A percentile compares a stretch with the other conserved stretches of the same genome.
These are phyloP conservation scores for Auricularia sp. DNA, from an alignment of 768 basidiomycete species.

Conservation along the genomic window DNA sequence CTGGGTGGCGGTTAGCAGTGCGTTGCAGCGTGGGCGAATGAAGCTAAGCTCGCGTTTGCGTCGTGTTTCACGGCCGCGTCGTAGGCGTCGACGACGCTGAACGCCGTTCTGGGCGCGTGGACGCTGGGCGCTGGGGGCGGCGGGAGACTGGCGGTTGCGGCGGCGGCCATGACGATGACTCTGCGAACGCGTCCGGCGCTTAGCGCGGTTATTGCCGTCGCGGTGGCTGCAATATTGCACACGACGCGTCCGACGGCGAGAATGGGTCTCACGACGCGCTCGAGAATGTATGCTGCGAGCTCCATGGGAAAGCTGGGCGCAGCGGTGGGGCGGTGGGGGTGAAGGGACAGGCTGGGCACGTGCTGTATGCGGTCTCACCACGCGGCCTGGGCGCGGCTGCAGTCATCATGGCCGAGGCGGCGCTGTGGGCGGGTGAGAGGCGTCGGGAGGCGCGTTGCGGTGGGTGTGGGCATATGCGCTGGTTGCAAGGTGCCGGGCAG, in stretches of 20 bases:
- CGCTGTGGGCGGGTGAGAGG: too few relatives aligned
- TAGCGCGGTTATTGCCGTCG: not conserved
- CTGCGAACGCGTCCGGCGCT: not conserved
- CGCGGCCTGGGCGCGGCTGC: too few relatives aligned
- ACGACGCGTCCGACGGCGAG: not conserved
- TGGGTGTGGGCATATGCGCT: too few relatives aligned
- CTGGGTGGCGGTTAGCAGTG: conserved; percentile 24
- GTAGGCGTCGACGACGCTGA: not conserved
- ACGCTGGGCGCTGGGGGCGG: not conserved
- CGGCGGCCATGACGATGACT: not conserved
- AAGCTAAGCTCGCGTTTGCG: not conserved
- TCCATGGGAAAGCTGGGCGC: too few relatives aligned
- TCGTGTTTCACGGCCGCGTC: not conserved
- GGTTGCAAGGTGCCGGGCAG: too few relatives aligned
- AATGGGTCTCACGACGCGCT: not conserved
- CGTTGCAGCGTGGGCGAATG: not conserved
- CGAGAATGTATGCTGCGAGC: not conserved
- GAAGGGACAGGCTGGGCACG: too few relatives aligned
- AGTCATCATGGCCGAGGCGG: too few relatives aligned
- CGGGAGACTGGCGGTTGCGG: not conserved
- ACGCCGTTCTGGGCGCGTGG: not conserved
- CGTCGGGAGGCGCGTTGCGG: too few relatives aligned
- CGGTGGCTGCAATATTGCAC: not conserved
- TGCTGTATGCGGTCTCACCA: too few relatives aligned
- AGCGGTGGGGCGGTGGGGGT: too few relatives aligned